Percentiles rank a stretch among this genome's conserved stretches.
Conservation (phyloP, 345 rosid species). For the Euphorbia pulcherrima region DNA sequence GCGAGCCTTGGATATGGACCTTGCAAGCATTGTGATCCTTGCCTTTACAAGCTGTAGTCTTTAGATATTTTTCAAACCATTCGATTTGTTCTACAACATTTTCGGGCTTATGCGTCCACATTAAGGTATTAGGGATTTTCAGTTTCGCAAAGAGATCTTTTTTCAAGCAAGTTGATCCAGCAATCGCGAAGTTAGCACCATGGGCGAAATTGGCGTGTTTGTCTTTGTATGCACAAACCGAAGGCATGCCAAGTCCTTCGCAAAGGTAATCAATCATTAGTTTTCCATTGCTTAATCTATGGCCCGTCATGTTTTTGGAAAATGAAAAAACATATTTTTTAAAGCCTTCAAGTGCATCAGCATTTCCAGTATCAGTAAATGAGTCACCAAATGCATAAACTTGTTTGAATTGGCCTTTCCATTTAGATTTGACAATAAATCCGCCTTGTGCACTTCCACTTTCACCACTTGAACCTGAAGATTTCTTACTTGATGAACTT, state of each 20-base stretch:
- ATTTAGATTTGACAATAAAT: not conserved
- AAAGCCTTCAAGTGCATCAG: conserved; percentile 23
- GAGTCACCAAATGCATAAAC: conserved; percentile 50
- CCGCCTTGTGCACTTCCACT: no score
- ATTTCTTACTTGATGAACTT: no score
- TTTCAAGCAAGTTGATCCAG: conserved; percentile 38
- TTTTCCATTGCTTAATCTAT: conserved; percentile 28
- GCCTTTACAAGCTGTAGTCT: conserved; percentile 13
- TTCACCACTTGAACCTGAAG: no score
- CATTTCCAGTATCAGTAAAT: conserved; percentile 44
- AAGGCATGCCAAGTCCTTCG: conserved; percentile 26
- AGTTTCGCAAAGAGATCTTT: conserved; percentile 9
- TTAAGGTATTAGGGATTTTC: not conserved
- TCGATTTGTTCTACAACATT: conserved; percentile 28
- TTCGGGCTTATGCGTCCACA: conserved; percentile 32
- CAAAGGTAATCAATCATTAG: conserved; percentile 40
- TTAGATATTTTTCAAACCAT: conserved; percentile 33
- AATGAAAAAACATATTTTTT: conserved; percentile 15
- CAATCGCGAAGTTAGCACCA: conserved; percentile 41
- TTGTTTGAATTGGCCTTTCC: conserved; percentile 18
- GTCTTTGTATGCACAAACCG: conserved; percentile 28
- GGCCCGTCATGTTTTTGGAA: not conserved
- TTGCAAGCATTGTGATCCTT: conserved; percentile 10
- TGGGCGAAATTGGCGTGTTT: conserved; percentile 7
- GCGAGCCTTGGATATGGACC: conserved; percentile 8